A percentile compares a stretch with the other conserved stretches of the same genome.
These are phyloP conservation scores for Phaffia tasmanica DNA, from an alignment of 768 basidiomycete species.

Conservation along the genomic window DNA sequence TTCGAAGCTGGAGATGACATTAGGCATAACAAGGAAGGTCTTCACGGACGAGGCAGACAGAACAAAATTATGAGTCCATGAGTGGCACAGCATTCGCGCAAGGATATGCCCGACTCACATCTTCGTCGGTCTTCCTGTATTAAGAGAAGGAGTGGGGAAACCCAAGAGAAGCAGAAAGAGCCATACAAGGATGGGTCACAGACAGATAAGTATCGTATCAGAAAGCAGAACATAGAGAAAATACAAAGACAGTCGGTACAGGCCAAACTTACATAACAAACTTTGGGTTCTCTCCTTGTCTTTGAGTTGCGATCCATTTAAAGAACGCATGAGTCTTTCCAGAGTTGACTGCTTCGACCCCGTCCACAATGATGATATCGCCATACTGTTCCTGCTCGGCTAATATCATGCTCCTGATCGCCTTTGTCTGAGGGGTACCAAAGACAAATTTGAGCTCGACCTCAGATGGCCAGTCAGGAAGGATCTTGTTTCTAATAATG, in stretches of 20 bases:
- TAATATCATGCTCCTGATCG: constrained; percentile 27
- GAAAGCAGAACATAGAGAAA: neutral
- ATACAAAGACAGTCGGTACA: neutral
- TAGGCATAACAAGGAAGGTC: constrained; percentile 40
- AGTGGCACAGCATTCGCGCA: neutral
- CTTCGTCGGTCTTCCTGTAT: constrained; percentile 39
- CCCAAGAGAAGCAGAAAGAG: neutral
- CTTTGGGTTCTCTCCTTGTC: constrained; percentile 35
- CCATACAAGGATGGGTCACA: neutral
- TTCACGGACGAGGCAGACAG: constrained; percentile 15
- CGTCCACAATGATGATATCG: constrained; percentile 21
- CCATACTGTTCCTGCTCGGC: constrained; percentile 34
- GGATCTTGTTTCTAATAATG: constrained; percentile 23
- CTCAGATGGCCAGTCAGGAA: constrained; percentile 35
- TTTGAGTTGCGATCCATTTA: constrained; percentile 37
- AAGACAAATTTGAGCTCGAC: constrained; percentile 39
- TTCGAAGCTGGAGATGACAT: constrained; percentile 36
- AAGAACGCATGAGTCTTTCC: constrained; percentile 40
- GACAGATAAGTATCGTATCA: neutral
- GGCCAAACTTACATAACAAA: constrained; percentile 37
- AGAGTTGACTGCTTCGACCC: constrained; percentile 37
- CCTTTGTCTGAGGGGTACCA: constrained; percentile 33
- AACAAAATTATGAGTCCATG: neutral
- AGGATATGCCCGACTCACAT: constrained; percentile 31
- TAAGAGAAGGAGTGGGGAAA: neutral